Conservation (phyloP, 192 early-diverging fungal species). For the Geranomyces michiganensis region DNA sequence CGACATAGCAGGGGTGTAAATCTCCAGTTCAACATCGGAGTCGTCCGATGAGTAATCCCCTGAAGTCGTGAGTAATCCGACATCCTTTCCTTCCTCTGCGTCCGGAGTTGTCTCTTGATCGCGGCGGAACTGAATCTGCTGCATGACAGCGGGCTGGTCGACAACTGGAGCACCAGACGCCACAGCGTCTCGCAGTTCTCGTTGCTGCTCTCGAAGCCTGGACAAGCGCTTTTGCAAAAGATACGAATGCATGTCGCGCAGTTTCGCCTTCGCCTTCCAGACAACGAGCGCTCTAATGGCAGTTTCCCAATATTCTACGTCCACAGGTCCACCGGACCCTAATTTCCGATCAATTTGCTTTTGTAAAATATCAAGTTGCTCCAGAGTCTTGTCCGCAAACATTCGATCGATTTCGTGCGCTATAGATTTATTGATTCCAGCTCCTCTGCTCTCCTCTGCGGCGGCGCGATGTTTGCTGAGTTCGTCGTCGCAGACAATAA, state of each 20-base stretch:
- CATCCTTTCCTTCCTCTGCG: constrained; percentile 42
- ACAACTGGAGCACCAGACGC: neutral
- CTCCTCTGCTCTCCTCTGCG: neutral
- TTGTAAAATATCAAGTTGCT: constrained; percentile 74
- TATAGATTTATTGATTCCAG: constrained; percentile 17
- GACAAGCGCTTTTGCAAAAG: constrained; percentile 74
- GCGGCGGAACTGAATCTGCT: constrained; percentile 31
- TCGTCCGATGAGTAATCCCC: constrained; percentile 50
- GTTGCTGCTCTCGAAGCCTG: constrained; percentile 64
- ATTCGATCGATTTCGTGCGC: constrained; percentile 70
- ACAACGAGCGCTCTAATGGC: constrained; percentile 74
- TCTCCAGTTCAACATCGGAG: constrained; percentile 53
- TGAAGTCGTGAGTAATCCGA: constrained; percentile 50
- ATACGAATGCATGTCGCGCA: constrained; percentile 78
- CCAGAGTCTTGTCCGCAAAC: constrained; percentile 72
- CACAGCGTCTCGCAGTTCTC: neutral
- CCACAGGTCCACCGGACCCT: constrained; percentile 67
- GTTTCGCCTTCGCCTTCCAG: constrained; percentile 79
- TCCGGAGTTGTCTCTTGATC: constrained; percentile 19
- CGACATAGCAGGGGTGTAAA: constrained; percentile 4
- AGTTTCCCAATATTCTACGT: constrained; percentile 96
- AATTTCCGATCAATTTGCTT: constrained; percentile 77
- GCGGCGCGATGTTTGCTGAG: constrained; percentile 50
- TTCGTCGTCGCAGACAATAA: constrained; percentile 77
- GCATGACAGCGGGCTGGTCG: constrained; percentile 4